These are phyloP conservation scores for Aspergillus bertholletiae DNA, from an alignment of 495 filamentous ascomycete species.

Conservation along the genomic window DNA sequence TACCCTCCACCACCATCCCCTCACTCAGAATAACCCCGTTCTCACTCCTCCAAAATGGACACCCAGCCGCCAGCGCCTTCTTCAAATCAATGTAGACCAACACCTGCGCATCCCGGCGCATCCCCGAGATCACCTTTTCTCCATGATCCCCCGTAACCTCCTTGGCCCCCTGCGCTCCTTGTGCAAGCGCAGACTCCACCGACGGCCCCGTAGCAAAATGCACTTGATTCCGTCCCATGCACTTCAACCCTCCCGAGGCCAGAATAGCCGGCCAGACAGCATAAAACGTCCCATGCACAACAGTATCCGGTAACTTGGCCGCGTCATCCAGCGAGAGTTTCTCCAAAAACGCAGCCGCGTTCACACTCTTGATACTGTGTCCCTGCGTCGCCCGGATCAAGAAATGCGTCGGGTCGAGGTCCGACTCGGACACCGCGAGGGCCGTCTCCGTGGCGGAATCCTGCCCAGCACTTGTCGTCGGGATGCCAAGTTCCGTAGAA, in stretches of 20 bases:
- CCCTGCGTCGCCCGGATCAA: conserved; percentile 95
- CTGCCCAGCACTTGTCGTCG: conserved; percentile 6
- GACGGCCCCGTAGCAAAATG: conserved; percentile 77
- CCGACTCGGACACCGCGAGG: conserved; percentile 31
- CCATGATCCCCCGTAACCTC: conserved; percentile 18
- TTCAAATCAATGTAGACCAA: conserved; percentile 76
- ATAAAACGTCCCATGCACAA: conserved; percentile 87
- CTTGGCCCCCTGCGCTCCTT: conserved; percentile 16
- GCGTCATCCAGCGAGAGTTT: conserved; percentile 51
- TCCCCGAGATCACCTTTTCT: conserved; percentile 70
- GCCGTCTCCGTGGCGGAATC: conserved; percentile 27
- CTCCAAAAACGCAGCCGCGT: conserved; percentile 62
- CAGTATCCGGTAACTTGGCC: conserved; percentile 54
- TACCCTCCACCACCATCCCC: conserved; percentile 26
- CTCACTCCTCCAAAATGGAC: conserved; percentile 81
- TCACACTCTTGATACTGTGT: conserved; percentile 63
- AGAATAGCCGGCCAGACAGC: conserved; percentile 70
- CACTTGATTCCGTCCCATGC: conserved; percentile 80
- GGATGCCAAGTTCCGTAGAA: not conserved
- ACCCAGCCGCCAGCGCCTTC: conserved; percentile 57
- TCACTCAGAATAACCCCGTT: conserved; percentile 71
- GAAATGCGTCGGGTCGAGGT: conserved; percentile 59
- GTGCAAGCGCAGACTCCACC: conserved; percentile 24
- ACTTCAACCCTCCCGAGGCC: conserved; percentile 66
- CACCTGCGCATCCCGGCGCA: conserved; percentile 75